phyloP scores from a whole-genome alignment of 306 rosid species.

The Cucurbita moschata region DNA sequence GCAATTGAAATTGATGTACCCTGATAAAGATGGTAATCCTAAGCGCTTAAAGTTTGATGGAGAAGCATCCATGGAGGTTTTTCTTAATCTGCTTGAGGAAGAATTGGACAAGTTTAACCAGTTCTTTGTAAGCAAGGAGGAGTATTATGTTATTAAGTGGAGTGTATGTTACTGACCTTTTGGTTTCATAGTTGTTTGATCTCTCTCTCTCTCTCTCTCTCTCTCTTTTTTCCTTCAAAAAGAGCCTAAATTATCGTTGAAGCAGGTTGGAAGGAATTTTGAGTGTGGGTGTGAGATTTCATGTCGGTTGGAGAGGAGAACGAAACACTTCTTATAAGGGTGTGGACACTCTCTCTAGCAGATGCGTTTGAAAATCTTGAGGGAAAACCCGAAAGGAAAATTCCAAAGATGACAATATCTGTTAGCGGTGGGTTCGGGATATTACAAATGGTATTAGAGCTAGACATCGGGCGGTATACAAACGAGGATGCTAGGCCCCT shows the following conservation, averaged over 20 bases:
- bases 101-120: conserved; percentile 64
- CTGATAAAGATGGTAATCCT: conserved; percentile 17
- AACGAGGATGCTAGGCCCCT: no score
- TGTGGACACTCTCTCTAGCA: no score
- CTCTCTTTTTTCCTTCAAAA: neutral
- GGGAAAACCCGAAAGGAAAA: no score
- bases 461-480: no score
- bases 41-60: conserved; percentile 26
- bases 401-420: no score
- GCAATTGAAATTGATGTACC: conserved; percentile 52
- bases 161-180: conserved; percentile 21
- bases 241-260: neutral
- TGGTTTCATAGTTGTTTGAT: neutral
- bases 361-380: no score
- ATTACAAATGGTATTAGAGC: no score
- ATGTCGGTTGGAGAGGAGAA: no score
- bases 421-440: no score
- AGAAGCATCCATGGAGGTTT: conserved; percentile 8
- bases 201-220: neutral
- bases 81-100: conserved; percentile 39
- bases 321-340: no score
- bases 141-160: conserved; percentile 51
- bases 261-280: neutral
- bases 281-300: neutral
- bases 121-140: conserved; percentile 58